A percentile compares a stretch with the other conserved stretches of the same genome.
Evolutionary conservation across 805 yeast species (phyloP).

Genomic region (Monosporozyma servazzii): DNA sequence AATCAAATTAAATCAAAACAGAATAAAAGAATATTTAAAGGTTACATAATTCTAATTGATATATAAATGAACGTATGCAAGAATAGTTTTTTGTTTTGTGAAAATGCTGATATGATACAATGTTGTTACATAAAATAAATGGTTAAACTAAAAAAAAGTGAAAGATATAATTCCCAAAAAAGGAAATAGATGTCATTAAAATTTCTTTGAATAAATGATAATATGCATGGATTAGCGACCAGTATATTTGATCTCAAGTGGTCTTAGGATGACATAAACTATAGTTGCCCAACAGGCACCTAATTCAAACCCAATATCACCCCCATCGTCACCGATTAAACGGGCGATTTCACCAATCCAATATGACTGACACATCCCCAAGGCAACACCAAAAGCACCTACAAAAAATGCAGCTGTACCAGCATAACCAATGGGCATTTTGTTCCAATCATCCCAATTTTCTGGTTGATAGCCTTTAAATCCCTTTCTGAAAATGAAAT

Average conservation of each 20-base stretch:
- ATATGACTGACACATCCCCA: conserved; percentile 87
- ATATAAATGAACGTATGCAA: not conserved
- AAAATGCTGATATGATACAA: not conserved
- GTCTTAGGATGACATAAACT: conserved; percentile 49
- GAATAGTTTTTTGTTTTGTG: not conserved
- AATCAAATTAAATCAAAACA: conserved; percentile 51
- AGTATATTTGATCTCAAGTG: conserved; percentile 55
- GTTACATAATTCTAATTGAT: conserved; percentile 39
- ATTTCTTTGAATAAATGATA: conserved; percentile 33
- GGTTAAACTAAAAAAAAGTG: not conserved
- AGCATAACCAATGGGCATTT: conserved; percentile 69
- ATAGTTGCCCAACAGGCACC: conserved; percentile 58
- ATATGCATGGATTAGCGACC: conserved; percentile 29
- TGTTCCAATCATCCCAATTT: conserved; percentile 46
- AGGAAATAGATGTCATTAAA: not conserved
- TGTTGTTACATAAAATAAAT: not conserved
- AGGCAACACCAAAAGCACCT: conserved; percentile 77
- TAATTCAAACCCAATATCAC: conserved; percentile 81
- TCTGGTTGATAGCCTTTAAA: conserved; percentile 52
- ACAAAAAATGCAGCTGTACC: conserved; percentile 73
- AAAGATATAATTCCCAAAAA: not conserved
- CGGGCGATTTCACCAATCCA: conserved; percentile 62
- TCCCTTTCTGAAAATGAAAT: conserved; percentile 57
- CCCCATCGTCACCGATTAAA: conserved; percentile 59
- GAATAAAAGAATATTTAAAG: not conserved